Evolutionary conservation across 2,329 filamentous ascomycete species (phyloP).

Genomic region (Allantophomopsis cytisporea): DNA sequence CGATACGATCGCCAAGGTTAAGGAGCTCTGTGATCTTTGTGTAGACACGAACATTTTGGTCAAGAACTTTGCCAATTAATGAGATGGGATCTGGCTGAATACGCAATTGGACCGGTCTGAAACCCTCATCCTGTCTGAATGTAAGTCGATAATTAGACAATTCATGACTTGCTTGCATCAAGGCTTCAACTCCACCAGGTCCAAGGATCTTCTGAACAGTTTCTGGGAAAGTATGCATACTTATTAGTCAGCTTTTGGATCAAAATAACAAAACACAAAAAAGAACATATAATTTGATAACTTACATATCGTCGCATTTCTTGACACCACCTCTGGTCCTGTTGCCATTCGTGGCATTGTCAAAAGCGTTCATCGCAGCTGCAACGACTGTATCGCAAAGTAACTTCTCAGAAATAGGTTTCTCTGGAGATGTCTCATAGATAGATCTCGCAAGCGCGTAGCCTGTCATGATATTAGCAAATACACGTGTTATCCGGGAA

Average conservation of each 20-base stretch:
- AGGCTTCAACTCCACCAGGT: constrained; percentile 42
- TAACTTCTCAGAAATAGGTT: constrained; percentile 31
- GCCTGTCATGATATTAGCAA: constrained; percentile 23
- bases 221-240: constrained; percentile 48
- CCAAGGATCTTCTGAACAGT: constrained; percentile 37
- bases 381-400: constrained; percentile 48
- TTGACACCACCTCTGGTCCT: constrained; percentile 63
- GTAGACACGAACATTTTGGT: constrained; percentile 64
- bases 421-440: constrained; percentile 36
- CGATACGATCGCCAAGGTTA: constrained; percentile 53
- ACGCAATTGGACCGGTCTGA: constrained; percentile 66
- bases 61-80: constrained; percentile 58
- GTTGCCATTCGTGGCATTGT: constrained; percentile 74
- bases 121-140: constrained; percentile 67
- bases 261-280: neutral
- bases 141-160: constrained; percentile 66
- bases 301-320: constrained; percentile 63
- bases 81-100: constrained; percentile 63
- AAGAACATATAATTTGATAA: too few relatives aligned
- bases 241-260: constrained; percentile 16
- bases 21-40: constrained; percentile 62
- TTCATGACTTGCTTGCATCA: constrained; percentile 61
- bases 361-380: constrained; percentile 57
- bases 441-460: constrained; percentile 50
- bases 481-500: neutral